Evolutionary conservation across 352 stramenopile species (phyloP), one percentile per base, ranked within the genome.

Genomic region (Thalassiosira allenii): DNA sequence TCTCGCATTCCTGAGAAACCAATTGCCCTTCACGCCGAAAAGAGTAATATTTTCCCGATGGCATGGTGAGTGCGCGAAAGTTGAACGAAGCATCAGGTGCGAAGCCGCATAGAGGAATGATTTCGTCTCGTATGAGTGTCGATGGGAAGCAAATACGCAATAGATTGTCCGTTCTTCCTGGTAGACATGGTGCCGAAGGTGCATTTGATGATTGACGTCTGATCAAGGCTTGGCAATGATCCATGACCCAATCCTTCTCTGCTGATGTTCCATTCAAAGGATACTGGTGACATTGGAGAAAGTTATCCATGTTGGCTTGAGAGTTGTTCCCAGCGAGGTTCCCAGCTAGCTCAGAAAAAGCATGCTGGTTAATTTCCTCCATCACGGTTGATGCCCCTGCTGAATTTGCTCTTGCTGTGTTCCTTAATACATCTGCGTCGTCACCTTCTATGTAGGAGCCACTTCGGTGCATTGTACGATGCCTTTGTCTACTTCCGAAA

Each of bases 21-120:
- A 92, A 71, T 52, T 91, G 72, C 12, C 82, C 87, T 57, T 92
- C 87, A 17, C 84, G 64, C 47, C 79, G 63, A 71, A 92, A 92
- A 0, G 84, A 91, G 64, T 84, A 90, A 74, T 91, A 92, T 29
- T 71, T 57, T 25, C 82, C 51, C 49, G 89, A 80, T 41, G 87
- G 87, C 87, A 92, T 92, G 51, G 81, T 73, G 14, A 92, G 52
- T n/a, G 87, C 79, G 6, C 84, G 75, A 66, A 92, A 90, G 56
- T 91, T 82, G 68, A 86, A 90, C 11, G 74, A 86, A 29, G 79
- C 59, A 56, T 81, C 17, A 43, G 79, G 68, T 44, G 41, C 52
- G 37, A 91, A 62, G 34, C 79, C 59, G 32, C 75, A 64, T 12
- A 88, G 61, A 40, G 84, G 84, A 9, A 91, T 37, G 23, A 90